These are phyloP conservation scores for Ceratobasidium sp. DNA, from an alignment of 1,284 basidiomycete genomes.

Conservation along the genomic window DNA sequence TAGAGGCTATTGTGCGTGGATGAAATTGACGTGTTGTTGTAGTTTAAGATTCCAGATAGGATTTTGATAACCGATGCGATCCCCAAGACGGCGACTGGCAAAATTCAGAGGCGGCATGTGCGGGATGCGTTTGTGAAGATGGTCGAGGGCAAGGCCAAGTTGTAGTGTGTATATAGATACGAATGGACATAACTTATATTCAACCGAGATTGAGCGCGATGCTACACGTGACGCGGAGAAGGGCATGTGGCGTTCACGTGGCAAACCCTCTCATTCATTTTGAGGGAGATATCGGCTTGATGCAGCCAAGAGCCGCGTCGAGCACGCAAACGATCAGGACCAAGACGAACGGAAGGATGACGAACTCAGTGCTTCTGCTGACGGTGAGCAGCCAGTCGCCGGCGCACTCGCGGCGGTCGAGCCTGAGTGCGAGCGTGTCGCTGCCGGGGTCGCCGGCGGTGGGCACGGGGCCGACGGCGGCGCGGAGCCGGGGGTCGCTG, in stretches of 20 bases:
- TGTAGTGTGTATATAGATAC: conserved; percentile 39
- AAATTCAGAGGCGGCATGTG: conserved; percentile 56
- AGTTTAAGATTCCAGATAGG: conserved; percentile 56
- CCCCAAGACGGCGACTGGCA: conserved; percentile 57
- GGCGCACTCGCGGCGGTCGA: conserved; percentile 33
- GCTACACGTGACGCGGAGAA: conserved; percentile 18
- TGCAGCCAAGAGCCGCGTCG: conserved; percentile 22
- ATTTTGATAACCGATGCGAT: conserved; percentile 54
- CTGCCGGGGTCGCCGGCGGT: conserved; percentile 22
- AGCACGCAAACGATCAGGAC: conserved; percentile 31
- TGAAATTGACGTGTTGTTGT: not conserved
- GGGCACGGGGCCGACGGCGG: not conserved
- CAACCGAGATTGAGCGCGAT: too few relatives aligned
- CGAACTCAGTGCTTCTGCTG: conserved; percentile 25
- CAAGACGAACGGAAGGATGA: conserved; percentile 6
- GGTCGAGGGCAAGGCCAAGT: conserved; percentile 50
- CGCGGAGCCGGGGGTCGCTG: conserved; percentile 38
- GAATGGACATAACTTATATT: too few relatives aligned
- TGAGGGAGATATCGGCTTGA: conserved; percentile 10
- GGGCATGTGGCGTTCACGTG: conserved; percentile 40
- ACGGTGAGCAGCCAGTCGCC: conserved; percentile 11
- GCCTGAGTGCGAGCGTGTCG: conserved; percentile 28
- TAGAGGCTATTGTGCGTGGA: not conserved
- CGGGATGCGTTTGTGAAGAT: conserved; percentile 53
- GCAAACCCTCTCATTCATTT: conserved; percentile 25